Evolutionary conservation across 2,329 filamentous ascomycete species (phyloP).

Genomic region (Fusarium albosuccineum): DNA sequence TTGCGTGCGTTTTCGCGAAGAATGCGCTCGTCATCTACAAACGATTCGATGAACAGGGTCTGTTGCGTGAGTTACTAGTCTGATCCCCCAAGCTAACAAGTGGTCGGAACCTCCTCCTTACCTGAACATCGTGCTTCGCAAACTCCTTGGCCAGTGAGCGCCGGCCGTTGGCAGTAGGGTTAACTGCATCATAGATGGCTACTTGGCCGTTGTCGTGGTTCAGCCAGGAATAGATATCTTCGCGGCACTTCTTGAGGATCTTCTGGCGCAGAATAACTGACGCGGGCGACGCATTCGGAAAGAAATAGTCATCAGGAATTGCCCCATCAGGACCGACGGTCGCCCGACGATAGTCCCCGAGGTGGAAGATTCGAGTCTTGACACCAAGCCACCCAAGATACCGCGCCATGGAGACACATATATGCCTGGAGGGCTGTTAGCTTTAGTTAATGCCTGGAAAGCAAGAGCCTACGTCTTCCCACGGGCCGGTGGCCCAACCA

Average conservation of each 20-base stretch:
- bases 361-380: constrained; percentile 97
- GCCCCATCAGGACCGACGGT: constrained; percentile 86
- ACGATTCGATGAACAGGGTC: constrained; percentile 97
- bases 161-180: constrained; percentile 85
- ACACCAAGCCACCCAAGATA: constrained; percentile 98
- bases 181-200: constrained; percentile 98
- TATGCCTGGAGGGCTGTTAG: constrained; percentile 71
- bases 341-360: constrained; percentile 95
- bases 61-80: constrained; percentile 52
- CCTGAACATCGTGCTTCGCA: constrained; percentile 95
- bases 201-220: constrained; percentile 98
- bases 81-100: not conserved
- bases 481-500: constrained; percentile 92
- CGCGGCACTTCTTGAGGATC: constrained; percentile 96
- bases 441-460: not conserved
- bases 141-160: constrained; percentile 93
- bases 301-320: constrained; percentile 98
- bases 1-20: constrained; percentile 96
- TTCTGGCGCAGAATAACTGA: constrained; percentile 96
- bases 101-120: constrained; percentile 51
- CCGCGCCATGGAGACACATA: constrained; percentile 93
- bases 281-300: constrained; percentile 90
- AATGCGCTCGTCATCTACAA: constrained; percentile 91
- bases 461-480: constrained; percentile 84
- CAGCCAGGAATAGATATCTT: constrained; percentile 96